phyloP scores from a whole-genome alignment of 2,329 filamentous ascomycete species.

The Epichloe coenophiala region DNA sequence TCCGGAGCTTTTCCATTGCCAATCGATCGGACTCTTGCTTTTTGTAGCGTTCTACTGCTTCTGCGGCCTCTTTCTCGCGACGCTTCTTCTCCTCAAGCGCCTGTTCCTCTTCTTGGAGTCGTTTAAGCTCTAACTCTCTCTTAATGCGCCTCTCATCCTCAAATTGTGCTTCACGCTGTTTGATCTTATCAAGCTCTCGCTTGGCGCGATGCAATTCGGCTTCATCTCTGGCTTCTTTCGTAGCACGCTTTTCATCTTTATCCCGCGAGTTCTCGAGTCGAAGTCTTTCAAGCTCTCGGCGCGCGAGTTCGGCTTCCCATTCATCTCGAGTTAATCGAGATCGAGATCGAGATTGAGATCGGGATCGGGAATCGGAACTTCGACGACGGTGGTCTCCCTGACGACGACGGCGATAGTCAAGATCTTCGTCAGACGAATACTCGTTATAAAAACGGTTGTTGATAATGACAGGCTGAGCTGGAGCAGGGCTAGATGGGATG shows the following conservation, averaged over 20 bases:
- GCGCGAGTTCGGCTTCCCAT: slow-evolving; percentile 25
- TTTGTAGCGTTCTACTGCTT: slow-evolving; percentile 38
- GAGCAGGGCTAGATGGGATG: slow-evolving; percentile 20
- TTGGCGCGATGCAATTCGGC: slow-evolving; percentile 37
- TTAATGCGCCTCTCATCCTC: slow-evolving; percentile 38
- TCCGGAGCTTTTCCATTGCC: slow-evolving; percentile 32
- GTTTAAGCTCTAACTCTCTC: slow-evolving; percentile 36
- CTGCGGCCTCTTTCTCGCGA: slow-evolving; percentile 31
- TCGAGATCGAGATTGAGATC: slow-evolving; percentile 14
- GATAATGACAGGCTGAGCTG: slow-evolving; percentile 36
- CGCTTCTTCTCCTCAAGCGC: slow-evolving; percentile 29
- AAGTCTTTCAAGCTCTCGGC: slow-evolving; percentile 29
- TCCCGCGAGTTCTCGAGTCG: slow-evolving; percentile 27
- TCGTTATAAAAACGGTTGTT: slow-evolving; percentile 42
- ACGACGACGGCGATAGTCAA: slow-evolving; percentile 11
- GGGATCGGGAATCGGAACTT: slow-evolving; percentile 15
- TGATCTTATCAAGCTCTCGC: slow-evolving; percentile 34
- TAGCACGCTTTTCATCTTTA: slow-evolving; percentile 19
- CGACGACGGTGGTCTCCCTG: slow-evolving; percentile 14
- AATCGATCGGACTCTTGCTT: slow-evolving; percentile 32
- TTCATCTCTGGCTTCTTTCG: slow-evolving; percentile 30
- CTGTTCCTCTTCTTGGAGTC: slow-evolving; percentile 32
- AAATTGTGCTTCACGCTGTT: slow-evolving; percentile 29
- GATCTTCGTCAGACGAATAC: slow-evolving; percentile 30
- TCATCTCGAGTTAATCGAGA: slow-evolving; percentile 27